Percentiles rank a stretch among this genome's conserved stretches.
phyloP scores from a whole-genome alignment of 73 alveolate species.

The Vitrella brassicaformis region DNA sequence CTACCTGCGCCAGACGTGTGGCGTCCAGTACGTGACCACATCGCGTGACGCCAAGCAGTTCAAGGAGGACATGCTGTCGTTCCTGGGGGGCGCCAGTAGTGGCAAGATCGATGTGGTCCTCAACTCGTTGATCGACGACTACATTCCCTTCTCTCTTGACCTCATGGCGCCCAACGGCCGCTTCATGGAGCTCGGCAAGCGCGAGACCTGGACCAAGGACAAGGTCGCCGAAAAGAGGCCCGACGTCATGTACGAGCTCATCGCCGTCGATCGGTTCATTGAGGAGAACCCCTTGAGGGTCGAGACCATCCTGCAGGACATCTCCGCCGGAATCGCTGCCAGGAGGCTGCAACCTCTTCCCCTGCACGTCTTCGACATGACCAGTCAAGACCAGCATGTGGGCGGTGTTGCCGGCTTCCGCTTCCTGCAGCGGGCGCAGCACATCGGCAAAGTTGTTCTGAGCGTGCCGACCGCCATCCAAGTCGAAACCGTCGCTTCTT shows the following conservation, averaged over 20 bases:
- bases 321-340: constrained; percentile 31
- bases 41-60: constrained; percentile 17
- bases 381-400: constrained; percentile 6
- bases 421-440: constrained; percentile 32
- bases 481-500: too few relatives aligned
- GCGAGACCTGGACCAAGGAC: constrained; percentile 26
- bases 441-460: constrained; percentile 14
- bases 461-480: too few relatives aligned
- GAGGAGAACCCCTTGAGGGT: constrained; percentile 5
- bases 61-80: background rate
- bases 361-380: constrained; percentile 2
- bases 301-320: too few relatives aligned
- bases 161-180: too few relatives aligned
- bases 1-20: too few relatives aligned
- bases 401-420: constrained; percentile 25
- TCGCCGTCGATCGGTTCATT: constrained; percentile 15
- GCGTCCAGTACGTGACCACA: constrained; percentile 31
- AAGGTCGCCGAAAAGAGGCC: constrained; percentile 16
- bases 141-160: too few relatives aligned
- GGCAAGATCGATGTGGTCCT: too few relatives aligned
- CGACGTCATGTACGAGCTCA: constrained; percentile 26
- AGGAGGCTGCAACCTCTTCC: too few relatives aligned
- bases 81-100: too few relatives aligned
- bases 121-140: too few relatives aligned
- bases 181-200: constrained; percentile 4